Base-by-base conservation (phyloP, 495 filamentous ascomycete genomes). In the Hyaloscypha finlandica region DNA sequence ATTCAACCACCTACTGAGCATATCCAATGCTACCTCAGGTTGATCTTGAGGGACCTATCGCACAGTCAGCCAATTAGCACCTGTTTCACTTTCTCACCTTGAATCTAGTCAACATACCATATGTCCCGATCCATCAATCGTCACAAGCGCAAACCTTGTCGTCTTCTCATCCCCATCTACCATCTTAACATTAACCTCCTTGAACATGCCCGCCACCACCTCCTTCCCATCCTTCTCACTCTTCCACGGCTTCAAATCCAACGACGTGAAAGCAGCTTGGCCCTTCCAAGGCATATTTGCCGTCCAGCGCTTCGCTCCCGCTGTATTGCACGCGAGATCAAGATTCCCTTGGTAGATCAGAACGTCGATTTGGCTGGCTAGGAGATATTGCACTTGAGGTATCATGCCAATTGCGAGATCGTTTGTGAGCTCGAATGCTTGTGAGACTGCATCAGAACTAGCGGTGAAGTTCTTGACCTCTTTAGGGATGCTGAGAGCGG, bases 291-390 rank as follows among this genome's bases (percentile, higher is more conserved):
- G 29, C 58, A 83, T 69, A 45, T 71, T 75, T 53, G 74, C 71
- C 6, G 78, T 74, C 80, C 80, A 81, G 0, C 76, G 71, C 0
- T 77, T 63, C 59, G 75, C 79, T 32, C 81, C 81, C 3, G 79
- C 80, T 2, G 81, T 81, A 59, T 83, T 83, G 56, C 81, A 83
- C 30, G 74, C 74, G 9, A 83, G 67, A 65, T 83, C 81, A 2
- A 83, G 72, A 60, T 81, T 83, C 0, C 81, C 80, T 68, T 81
- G 78, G 62, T 83, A 83, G 20, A 77, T 76, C n/a, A 83, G 64
- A 45, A 75, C 75, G 62, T 81, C 68, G 1, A 83, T 73, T 6
- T 73, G 68, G 57, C 73, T 74, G 8, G 73, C 55, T 8, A 83
- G 75, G 14, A 81, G 61, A 53, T 74, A 79, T 2, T 69, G 48